Evolutionary conservation across 1,284 basidiomycete species (phyloP).

Genomic region (Naganishia cerealis): DNA sequence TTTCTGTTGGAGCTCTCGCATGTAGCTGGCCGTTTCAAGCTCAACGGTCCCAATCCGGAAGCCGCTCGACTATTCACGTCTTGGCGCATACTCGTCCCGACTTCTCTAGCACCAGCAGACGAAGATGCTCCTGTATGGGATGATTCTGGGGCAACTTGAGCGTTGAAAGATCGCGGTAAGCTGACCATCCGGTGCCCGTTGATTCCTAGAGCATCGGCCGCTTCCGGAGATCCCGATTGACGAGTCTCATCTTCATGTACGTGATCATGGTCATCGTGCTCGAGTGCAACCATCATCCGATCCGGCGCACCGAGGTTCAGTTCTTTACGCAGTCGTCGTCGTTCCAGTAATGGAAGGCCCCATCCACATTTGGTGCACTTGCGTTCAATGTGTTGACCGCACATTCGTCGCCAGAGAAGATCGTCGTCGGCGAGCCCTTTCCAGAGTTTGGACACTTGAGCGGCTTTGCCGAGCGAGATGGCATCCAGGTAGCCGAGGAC

Average conservation of each 20-base stretch:
- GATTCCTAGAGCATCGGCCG: not conserved
- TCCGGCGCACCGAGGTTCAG: constrained; percentile 49
- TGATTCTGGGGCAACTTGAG: not conserved
- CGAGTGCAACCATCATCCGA: constrained; percentile 43
- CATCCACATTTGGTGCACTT: constrained; percentile 97
- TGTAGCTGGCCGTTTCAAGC: not conserved
- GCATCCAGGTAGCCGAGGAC: constrained; percentile 92
- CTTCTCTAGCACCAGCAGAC: not conserved
- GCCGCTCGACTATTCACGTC: too few relatives aligned
- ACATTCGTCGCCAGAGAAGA: constrained; percentile 92
- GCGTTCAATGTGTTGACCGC: constrained; percentile 97
- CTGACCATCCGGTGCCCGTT: constrained; percentile 23
- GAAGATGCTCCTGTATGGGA: not conserved
- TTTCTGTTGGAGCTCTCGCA: not conserved
- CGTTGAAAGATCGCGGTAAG: constrained; percentile 16
- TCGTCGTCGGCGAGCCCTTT: constrained; percentile 90
- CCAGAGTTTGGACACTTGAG: constrained; percentile 88
- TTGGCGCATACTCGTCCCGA: not conserved
- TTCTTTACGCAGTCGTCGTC: constrained; percentile 52
- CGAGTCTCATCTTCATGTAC: constrained; percentile 35
- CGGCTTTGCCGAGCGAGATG: constrained; percentile 89
- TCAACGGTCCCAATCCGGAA: not conserved
- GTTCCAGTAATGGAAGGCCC: constrained; percentile 87
- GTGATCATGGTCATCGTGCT: constrained; percentile 44
- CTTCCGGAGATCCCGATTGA: constrained; percentile 17